A percentile compares a stretch with the other conserved stretches of the same genome.
These are phyloP conservation scores for Vachellia collinsii DNA, from an alignment of 306 rosid genomes.

Conservation along the genomic window DNA sequence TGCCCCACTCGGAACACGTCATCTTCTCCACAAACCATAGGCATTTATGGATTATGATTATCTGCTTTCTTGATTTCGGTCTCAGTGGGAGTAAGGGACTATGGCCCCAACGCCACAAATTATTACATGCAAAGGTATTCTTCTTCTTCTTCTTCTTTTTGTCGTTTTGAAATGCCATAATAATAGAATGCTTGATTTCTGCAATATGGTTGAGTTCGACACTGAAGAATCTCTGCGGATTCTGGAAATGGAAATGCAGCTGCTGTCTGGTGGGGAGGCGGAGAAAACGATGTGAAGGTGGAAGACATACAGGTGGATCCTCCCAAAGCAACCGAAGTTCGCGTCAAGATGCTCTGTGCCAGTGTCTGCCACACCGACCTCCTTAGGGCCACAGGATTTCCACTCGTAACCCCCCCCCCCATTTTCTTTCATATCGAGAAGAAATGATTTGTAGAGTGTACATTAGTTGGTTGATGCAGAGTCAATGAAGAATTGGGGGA, in stretches of 20 bases:
- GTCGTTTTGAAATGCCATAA: background rate
- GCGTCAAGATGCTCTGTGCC: background rate
- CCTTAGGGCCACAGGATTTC: background rate
- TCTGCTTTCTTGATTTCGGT: background rate
- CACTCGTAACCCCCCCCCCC: background rate
- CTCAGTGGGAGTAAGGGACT: background rate
- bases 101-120: background rate
- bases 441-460: background rate
- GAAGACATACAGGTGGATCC: slow-evolving; percentile 9
- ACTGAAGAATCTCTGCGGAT: background rate
- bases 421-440: background rate
- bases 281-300: background rate
- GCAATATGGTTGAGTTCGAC: background rate
- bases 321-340: background rate
- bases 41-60: background rate
- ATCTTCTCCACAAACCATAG: background rate
- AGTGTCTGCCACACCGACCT: slow-evolving; percentile 12
- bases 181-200: background rate
- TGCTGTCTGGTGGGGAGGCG: slow-evolving; percentile 9
- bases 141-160: background rate
- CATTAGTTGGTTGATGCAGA: background rate
- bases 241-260: background rate
- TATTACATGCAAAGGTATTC: background rate
- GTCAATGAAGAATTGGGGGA: background rate
- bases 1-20: background rate